These are phyloP conservation scores for Citrus maxima DNA, from an alignment of 345 rosid genomes.

Conservation along the genomic window DNA sequence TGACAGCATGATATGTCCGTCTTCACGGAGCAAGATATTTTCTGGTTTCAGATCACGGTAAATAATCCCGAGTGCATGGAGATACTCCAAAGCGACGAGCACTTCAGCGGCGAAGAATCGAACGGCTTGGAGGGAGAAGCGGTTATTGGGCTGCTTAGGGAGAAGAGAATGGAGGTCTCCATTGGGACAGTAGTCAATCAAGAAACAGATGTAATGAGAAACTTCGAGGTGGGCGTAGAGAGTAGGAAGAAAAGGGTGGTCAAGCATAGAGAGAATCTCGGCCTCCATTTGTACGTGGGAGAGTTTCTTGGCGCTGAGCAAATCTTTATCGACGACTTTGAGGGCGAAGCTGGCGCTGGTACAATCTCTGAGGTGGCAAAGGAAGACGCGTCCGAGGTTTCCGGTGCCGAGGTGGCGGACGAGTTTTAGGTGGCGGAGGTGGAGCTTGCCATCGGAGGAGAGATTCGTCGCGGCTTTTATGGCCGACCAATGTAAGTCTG, in stretches of 20 bases:
- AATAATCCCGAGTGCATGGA: conserved; percentile 83
- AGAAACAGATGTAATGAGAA: conserved; percentile 80
- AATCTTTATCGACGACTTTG: conserved; percentile 59
- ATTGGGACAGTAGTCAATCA: conserved; percentile 82
- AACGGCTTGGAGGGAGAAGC: conserved; percentile 55
- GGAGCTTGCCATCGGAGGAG: conserved; percentile 56
- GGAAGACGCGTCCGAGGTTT: conserved; percentile 68
- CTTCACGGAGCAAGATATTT: conserved; percentile 69
- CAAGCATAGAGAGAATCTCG: conserved; percentile 60
- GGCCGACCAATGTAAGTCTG: conserved; percentile 61
- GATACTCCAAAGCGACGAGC: conserved; percentile 74
- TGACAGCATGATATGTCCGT: conserved; percentile 85
- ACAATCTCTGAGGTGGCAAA: conserved; percentile 62
- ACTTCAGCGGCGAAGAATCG: conserved; percentile 84
- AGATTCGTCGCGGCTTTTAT: conserved; percentile 53
- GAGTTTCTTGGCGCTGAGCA: conserved; percentile 49
- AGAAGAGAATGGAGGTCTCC: conserved; percentile 87
- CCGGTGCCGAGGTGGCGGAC: conserved; percentile 67
- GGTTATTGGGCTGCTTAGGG: conserved; percentile 60
- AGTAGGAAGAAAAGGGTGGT: conserved; percentile 82
- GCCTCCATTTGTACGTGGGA: conserved; percentile 66
- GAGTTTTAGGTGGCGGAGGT: conserved; percentile 63
- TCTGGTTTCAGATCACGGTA: conserved; percentile 94
- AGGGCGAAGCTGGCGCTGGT: conserved; percentile 48
- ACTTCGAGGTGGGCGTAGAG: conserved; percentile 72